phyloP scores from a whole-genome alignment of 225 moss, liverwort and hornwort genomes.

The Polytrichum commune region DNA sequence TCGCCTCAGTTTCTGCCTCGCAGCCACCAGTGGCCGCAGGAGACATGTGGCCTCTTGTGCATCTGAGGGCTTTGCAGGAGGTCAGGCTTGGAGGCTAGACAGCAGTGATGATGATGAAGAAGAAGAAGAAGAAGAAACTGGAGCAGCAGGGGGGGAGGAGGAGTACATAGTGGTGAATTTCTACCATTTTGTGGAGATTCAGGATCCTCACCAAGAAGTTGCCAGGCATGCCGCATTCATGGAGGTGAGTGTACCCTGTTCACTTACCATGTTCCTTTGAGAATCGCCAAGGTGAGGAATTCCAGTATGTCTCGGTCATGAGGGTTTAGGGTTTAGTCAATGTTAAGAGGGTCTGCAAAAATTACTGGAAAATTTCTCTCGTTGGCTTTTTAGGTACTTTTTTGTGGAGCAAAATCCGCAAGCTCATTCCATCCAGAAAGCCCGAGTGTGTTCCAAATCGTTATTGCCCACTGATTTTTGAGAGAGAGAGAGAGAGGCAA shows the following conservation, averaged over 20 bases:
- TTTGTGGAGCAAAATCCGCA: too few relatives aligned
- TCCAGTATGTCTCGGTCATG: neutral
- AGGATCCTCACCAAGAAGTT: slow-evolving; percentile 76
- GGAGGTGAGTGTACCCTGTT: slow-evolving; percentile 43
- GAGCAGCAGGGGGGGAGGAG: slow-evolving; percentile 26
- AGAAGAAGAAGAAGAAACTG: slow-evolving; percentile 19
- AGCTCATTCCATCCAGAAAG: too few relatives aligned
- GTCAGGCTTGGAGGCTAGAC: slow-evolving; percentile 13
- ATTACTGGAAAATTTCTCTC: neutral
- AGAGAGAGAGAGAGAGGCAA: too few relatives aligned
- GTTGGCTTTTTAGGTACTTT: too few relatives aligned
- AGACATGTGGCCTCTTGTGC: slow-evolving; percentile 10
- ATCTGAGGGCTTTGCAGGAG: slow-evolving; percentile 6
- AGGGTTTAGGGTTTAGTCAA: too few relatives aligned
- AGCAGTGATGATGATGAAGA: slow-evolving; percentile 30
- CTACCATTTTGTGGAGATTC: slow-evolving; percentile 73
- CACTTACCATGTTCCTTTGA: neutral
- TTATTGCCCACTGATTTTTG: too few relatives aligned
- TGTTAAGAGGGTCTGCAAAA: neutral
- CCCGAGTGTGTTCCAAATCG: too few relatives aligned
- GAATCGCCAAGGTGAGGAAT: neutral
- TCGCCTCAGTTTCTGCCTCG: too few relatives aligned
- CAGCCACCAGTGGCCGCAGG: too few relatives aligned
- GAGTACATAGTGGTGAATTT: slow-evolving; percentile 78
- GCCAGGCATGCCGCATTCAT: slow-evolving; percentile 65